phyloP scores from a whole-genome alignment of 257 asterid genomes.

The Solanum etuberosum region DNA sequence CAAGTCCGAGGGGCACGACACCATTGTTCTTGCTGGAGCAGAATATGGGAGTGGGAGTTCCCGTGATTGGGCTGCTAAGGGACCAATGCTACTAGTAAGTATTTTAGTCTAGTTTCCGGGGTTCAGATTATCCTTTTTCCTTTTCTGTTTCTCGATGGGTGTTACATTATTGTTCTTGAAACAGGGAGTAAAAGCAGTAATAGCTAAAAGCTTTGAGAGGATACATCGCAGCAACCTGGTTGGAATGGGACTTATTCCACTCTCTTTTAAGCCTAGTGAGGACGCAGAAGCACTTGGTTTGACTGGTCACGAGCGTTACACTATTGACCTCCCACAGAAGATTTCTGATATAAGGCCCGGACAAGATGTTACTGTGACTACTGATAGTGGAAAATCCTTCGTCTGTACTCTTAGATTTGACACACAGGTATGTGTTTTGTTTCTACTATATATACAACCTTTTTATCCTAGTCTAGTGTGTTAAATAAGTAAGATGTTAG shows the following conservation, averaged over 20 bases:
- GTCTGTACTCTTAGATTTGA: slow-evolving; percentile 69
- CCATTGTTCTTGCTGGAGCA: slow-evolving; percentile 86
- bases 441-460: background rate
- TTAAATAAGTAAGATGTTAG: background rate
- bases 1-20: slow-evolving; percentile 65
- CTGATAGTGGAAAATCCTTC: slow-evolving; percentile 61
- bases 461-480: background rate
- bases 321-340: slow-evolving; percentile 65
- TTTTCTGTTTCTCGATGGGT: background rate
- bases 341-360: slow-evolving; percentile 63
- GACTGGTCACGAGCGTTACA: slow-evolving; percentile 77
- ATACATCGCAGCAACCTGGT: slow-evolving; percentile 93
- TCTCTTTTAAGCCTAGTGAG: slow-evolving; percentile 81
- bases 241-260: slow-evolving; percentile 93
- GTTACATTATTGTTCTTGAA: background rate
- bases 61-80: slow-evolving; percentile 99
- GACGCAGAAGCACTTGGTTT: slow-evolving; percentile 73
- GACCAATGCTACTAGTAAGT: slow-evolving; percentile 85
- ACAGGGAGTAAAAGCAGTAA: slow-evolving; percentile 96
- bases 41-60: slow-evolving; percentile 99
- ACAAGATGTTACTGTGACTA: slow-evolving; percentile 68
- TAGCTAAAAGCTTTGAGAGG: slow-evolving; percentile 89
- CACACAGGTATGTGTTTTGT: slow-evolving; percentile 50
- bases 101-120: background rate
- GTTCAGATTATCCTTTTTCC: background rate